A percentile compares a stretch with the other conserved stretches of the same genome.
Conservation (phyloP, 805 yeast genomes). For the Candida taoyuanica region DNA sequence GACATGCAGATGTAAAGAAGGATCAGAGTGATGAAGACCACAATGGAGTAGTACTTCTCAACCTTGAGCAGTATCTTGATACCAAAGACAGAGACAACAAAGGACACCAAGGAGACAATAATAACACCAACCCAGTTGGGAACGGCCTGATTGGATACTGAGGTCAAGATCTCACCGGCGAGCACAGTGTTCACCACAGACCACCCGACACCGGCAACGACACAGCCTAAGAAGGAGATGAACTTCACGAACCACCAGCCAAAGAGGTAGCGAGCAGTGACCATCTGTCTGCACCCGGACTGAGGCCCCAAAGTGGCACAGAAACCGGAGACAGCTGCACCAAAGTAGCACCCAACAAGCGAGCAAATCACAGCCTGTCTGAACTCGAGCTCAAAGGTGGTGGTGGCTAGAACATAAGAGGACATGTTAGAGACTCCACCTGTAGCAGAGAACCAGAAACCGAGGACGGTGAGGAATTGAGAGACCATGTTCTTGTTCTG, state of each 20-base stretch:
- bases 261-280: slow-evolving; percentile 70
- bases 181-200: slow-evolving; percentile 79
- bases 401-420: slow-evolving; percentile 70
- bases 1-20: slow-evolving; percentile 62
- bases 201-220: slow-evolving; percentile 80
- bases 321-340: slow-evolving; percentile 75
- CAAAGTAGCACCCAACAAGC: slow-evolving; percentile 56
- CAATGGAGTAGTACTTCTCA: slow-evolving; percentile 64
- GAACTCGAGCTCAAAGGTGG: slow-evolving; percentile 64
- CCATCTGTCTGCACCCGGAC: slow-evolving; percentile 88
- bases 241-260: slow-evolving; percentile 85
- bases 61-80: slow-evolving; percentile 63
- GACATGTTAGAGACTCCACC: slow-evolving; percentile 89
- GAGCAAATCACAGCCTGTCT: slow-evolving; percentile 62
- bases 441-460: slow-evolving; percentile 81
- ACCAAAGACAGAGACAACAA: slow-evolving; percentile 71
- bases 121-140: slow-evolving; percentile 74
- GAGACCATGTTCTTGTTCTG: slow-evolving; percentile 9
- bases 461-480: slow-evolving; percentile 45
- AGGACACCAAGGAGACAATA: slow-evolving; percentile 59
- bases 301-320: slow-evolving; percentile 86
- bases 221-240: slow-evolving; percentile 62
- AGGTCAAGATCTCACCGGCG: slow-evolving; percentile 76
- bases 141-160: slow-evolving; percentile 57
- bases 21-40: slow-evolving; percentile 62